Evolutionary conservation across 2,329 filamentous ascomycete genomes (phyloP).

Genomic region (Diaporthe caulivora): DNA sequence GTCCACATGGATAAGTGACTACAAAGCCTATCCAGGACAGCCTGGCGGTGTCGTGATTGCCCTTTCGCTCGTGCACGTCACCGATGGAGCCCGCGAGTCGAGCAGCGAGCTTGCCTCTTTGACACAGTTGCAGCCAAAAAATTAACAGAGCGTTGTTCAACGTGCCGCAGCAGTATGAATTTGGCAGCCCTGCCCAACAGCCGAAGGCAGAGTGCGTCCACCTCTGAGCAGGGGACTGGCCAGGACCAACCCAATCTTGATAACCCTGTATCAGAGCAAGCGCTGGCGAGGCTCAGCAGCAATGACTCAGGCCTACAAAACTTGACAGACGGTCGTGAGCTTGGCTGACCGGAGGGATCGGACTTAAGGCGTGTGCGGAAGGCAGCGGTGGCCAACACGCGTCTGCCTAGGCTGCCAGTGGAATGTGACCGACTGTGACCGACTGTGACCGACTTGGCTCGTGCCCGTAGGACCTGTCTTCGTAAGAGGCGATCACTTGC

Average conservation of each 20-base stretch:
- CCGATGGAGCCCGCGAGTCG: too few species aligned
- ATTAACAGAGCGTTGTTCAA: background rate
- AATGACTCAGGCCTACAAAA: conserved; percentile 1
- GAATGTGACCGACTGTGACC: background rate
- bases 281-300: background rate
- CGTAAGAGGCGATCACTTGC: background rate
- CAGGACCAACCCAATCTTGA: background rate
- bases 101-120: background rate
- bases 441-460: background rate
- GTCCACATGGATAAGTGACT: too few species aligned
- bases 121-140: background rate
- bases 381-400: background rate
- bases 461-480: background rate
- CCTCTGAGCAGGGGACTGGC: background rate
- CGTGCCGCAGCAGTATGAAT: too few species aligned
- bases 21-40: background rate
- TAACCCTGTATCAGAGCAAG: background rate
- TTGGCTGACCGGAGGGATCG: background rate
- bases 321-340: background rate
- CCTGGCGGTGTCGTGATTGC: background rate
- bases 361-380: background rate
- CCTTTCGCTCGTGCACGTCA: background rate
- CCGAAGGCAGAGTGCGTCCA: too few species aligned
- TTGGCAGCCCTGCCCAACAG: background rate
- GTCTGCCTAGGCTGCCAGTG: background rate